Evolutionary conservation across 2,329 filamentous ascomycete genomes (phyloP).

Genomic region (Xylaria polymorpha): DNA sequence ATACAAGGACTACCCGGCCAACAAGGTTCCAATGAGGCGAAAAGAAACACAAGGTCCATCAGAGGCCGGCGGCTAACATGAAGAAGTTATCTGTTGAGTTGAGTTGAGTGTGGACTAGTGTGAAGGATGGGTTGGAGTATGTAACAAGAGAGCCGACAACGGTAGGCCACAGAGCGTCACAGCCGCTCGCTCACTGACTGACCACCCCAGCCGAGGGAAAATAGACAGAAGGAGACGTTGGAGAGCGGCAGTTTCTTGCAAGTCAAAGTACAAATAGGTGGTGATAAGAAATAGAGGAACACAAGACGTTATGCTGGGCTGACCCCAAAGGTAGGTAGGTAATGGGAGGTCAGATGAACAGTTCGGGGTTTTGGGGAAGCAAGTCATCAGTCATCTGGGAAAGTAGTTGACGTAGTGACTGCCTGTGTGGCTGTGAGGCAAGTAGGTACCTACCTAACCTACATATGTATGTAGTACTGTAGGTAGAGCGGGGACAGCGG

Average conservation of each 20-base stretch:
- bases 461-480: no score
- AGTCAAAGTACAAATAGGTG: background rate
- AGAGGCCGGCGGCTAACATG: slow-evolving; percentile 1
- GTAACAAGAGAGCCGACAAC: slow-evolving; percentile 13
- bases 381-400: slow-evolving; percentile 37
- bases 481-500: no score
- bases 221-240: background rate
- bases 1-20: background rate
- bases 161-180: slow-evolving; percentile 14
- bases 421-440: background rate
- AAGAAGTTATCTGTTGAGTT: slow-evolving; percentile 2
- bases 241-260: slow-evolving; percentile 2
- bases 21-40: background rate
- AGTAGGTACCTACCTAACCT: background rate
- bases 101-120: background rate
- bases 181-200: slow-evolving; percentile 1
- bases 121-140: slow-evolving; percentile 10
- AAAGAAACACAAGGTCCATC: background rate
- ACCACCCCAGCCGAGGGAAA: slow-evolving; percentile 16
- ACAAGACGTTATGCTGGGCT: background rate
- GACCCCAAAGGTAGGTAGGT: background rate
- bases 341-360: slow-evolving; percentile 26
- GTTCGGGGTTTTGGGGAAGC: slow-evolving; percentile 27
- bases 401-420: slow-evolving; percentile 27
- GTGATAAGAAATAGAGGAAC: slow-evolving; percentile 2